Base-by-base conservation (phyloP, 768 basidiomycete species). In the Russula compacta region DNA sequence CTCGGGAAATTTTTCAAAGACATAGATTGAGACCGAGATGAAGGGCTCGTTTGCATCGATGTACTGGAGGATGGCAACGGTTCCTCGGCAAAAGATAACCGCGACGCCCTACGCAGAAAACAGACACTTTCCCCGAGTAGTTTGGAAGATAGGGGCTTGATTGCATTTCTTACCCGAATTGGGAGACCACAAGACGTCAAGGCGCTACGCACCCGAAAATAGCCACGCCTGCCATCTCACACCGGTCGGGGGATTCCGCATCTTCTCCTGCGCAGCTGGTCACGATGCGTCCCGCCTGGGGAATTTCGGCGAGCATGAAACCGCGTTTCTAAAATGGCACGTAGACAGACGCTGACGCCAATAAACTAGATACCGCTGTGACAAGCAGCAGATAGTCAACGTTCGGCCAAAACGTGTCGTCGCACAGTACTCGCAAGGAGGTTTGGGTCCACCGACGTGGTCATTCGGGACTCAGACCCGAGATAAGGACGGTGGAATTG, bases 141-240 rank as follows among this genome's bases (percentile, higher is more conserved):
- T 62, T 63, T 56, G 49, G 33, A 17, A 63, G 61, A 63, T 63
- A 63, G 61, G 61, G 61, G 61, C 57, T 54, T 58, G 61, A 62
- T 62, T 58, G 52, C 46, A 62, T 62, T 63, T 62, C 61, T 62
- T 36, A n/a, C 46, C 52, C 36, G 39, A 62, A 62, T n/a, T 15
- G 59, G 60, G 56, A 38, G 46, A 39, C 58, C 51, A 61, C 53
- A 61, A 57, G 50, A 38, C 55, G 49, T 29, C 36, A 46, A 38
- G 60, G 55, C 55, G 60, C 60, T 33, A 21, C 17, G 40, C 50
- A 61, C 24, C 61, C 50, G 43, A 39, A 58, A 47, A 62, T 58
- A 39, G 56, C n/a, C 36, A 19, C 42, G 32, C 54, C 35, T 19
- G 6, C 21, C 47, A 19, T 11, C 47, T 55, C 53, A 54, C 53